Conservation (phyloP, 2,329 filamentous ascomycete genomes). For the Claviceps humidiphila region DNA sequence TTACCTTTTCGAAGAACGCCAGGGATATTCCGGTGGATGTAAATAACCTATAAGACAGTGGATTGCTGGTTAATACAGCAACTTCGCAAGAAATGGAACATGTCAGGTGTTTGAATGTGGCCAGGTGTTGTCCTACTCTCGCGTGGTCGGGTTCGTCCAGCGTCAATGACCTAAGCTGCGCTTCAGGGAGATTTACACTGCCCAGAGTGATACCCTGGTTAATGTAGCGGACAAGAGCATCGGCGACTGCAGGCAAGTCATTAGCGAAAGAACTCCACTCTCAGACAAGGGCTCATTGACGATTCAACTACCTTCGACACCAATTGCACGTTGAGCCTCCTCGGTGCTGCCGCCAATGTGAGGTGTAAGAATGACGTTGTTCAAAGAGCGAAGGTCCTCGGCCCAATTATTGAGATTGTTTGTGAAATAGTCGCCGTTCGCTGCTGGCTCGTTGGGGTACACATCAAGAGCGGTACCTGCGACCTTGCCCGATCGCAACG, state of each 20-base stretch:
- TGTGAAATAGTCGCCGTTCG: constrained; percentile 92
- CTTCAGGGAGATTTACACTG: constrained; percentile 94
- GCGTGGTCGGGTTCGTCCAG: constrained; percentile 82
- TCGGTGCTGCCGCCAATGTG: constrained; percentile 97
- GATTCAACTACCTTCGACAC: constrained; percentile 53
- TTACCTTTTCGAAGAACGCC: constrained; percentile 77
- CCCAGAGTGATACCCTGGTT: constrained; percentile 87
- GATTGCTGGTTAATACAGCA: constrained; percentile 6
- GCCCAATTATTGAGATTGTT: constrained; percentile 71
- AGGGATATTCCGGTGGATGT: constrained; percentile 92
- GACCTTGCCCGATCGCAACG: constrained; percentile 73
- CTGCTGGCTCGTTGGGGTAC: constrained; percentile 84
- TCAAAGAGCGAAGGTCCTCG: constrained; percentile 69
- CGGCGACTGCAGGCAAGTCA: constrained; percentile 43
- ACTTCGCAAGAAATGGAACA: neutral
- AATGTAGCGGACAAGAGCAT: constrained; percentile 83
- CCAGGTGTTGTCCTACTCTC: constrained; percentile 38
- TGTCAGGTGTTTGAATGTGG: neutral
- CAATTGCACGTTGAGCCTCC: constrained; percentile 92
- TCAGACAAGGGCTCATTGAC: constrained; percentile 4
- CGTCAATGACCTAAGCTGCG: constrained; percentile 77
- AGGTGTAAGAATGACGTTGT: constrained; percentile 88
- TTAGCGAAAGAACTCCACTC: neutral
- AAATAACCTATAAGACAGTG: constrained; percentile 52
- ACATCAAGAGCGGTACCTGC: constrained; percentile 94